Evolutionary conservation across 768 basidiomycete species (phyloP), one percentile per base, ranked within the genome.

Genomic region (Floccularia luteovirens): DNA sequence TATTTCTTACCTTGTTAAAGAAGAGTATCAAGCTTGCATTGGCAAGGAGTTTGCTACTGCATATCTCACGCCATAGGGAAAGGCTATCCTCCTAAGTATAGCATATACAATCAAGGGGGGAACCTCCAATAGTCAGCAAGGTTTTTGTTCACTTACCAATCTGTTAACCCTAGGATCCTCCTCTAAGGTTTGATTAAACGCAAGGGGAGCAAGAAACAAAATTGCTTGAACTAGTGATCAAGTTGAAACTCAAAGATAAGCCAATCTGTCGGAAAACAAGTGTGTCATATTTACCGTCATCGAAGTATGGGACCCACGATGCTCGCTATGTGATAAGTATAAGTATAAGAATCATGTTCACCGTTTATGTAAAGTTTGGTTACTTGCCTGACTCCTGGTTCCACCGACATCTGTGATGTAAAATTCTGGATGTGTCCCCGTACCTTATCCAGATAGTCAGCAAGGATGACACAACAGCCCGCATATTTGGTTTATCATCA

Each of bases 131-230:
- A 3, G 10, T 20, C 16, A 22, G 37, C 22, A 23, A n/a, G n/a
- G 8, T 28, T 8, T 14, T 28, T 10, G 22, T 14, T 8, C 22
- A 41, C 69, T 19, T 41, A 77, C 79, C 30, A 88, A 62, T 17
- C 84, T 67, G 51, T 88, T 89, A 1, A 84, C 63, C 32, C 63
- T 64, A 3, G 63, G 59, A 50, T 86, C 72, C 51, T 89, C 86
- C 17, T 85, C 77, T 4, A 90, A 75, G 28, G 72, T 69, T 48
- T 83, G 75, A 49, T 89, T 79, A 53, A 88, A 85, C 0, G 78
- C 67, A 1, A 89, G 69, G 0, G 86, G 86, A 0, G 82, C 87
- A n/a, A 90, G 69, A 58, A 90, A 89, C 25, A 90, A 73, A 48
- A 90, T 86, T 0, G 84, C 82, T 56, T 86, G 74, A 5, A 85